phyloP scores from a whole-genome alignment of 2,329 filamentous ascomycete genomes.

The Penicillium freii region DNA sequence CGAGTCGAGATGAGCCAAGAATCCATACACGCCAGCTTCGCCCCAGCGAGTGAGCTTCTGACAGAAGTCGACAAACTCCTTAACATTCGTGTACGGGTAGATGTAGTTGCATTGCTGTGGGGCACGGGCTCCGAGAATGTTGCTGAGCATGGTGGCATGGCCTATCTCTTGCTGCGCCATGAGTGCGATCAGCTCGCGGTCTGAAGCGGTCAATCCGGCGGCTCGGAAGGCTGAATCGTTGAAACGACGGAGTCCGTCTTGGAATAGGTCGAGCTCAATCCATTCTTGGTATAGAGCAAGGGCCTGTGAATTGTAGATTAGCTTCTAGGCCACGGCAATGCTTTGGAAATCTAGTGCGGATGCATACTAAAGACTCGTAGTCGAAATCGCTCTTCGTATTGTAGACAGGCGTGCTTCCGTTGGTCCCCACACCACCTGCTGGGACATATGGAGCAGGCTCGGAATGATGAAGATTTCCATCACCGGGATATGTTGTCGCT shows the following conservation, averaged over 20 bases:
- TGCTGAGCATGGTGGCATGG: conserved; percentile 72
- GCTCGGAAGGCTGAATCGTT: conserved; percentile 66
- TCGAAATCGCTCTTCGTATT: conserved; percentile 79
- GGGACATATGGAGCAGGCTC: conserved; percentile 72
- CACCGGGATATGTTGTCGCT: conserved; percentile 67
- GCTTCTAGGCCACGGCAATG: not conserved
- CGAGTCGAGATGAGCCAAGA: conserved; percentile 73
- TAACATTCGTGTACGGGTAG: conserved; percentile 72
- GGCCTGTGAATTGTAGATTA: conserved; percentile 36
- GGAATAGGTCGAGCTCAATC: conserved; percentile 81
- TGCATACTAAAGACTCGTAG: conserved; percentile 65
- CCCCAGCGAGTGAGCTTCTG: conserved; percentile 82
- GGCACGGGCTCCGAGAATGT: conserved; percentile 70
- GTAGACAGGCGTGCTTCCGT: conserved; percentile 73
- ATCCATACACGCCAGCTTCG: conserved; percentile 77
- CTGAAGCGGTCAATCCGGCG: conserved; percentile 66
- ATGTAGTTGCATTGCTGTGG: conserved; percentile 77
- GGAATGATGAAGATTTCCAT: conserved; percentile 66
- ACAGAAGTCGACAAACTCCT: conserved; percentile 78
- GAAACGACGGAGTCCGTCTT: conserved; percentile 69
- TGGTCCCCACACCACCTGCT: conserved; percentile 71
- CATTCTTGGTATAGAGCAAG: conserved; percentile 78
- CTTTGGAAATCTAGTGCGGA: not conserved
- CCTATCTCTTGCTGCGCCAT: conserved; percentile 77
- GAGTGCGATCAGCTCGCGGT: conserved; percentile 68